Evolutionary conservation across 352 stramenopile genomes (phyloP).

Genomic region (Phytophthora tubulina): DNA sequence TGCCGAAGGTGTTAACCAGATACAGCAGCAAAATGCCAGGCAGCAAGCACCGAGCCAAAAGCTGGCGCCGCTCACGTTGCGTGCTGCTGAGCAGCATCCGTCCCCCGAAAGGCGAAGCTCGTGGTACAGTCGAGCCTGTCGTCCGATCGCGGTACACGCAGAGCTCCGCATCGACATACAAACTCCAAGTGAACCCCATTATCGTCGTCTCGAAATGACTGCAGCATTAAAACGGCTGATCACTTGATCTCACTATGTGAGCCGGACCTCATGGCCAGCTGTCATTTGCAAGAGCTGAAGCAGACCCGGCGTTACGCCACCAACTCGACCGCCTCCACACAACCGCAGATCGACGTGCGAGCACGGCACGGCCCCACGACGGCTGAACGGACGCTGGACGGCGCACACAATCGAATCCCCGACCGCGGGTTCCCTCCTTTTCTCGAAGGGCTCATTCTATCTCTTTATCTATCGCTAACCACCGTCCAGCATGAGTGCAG

Average conservation of each 20-base stretch:
- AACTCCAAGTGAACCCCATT: slow-evolving; percentile 10
- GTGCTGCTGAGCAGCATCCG: slow-evolving; percentile 15
- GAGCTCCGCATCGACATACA: slow-evolving; percentile 5
- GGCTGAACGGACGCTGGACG: slow-evolving; percentile 26
- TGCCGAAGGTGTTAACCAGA: neutral
- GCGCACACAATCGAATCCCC: slow-evolving; percentile 33
- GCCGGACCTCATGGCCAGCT: neutral
- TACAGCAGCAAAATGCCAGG: too few species aligned
- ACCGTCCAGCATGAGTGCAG: slow-evolving; percentile 48
- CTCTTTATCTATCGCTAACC: slow-evolving; percentile 1
- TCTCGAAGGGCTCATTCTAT: slow-evolving; percentile 19
- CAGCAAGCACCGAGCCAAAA: neutral
- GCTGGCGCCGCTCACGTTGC: too few species aligned
- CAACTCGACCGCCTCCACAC: slow-evolving; percentile 33
- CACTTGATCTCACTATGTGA: slow-evolving; percentile 28
- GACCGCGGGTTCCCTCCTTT: neutral
- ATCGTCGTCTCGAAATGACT: slow-evolving; percentile 9
- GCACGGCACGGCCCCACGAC: slow-evolving; percentile 22
- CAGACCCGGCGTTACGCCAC: slow-evolving; percentile 1
- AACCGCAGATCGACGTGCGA: slow-evolving; percentile 25
- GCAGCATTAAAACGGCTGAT: slow-evolving; percentile 16
- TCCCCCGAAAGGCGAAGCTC: slow-evolving; percentile 12
- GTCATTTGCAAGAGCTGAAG: slow-evolving; percentile 18
- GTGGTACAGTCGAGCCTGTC: slow-evolving; percentile 12
- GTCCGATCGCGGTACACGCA: slow-evolving; percentile 5